Evolutionary conservation across 305 asterid genomes (phyloP).

Genomic region (Plantago rigida): DNA sequence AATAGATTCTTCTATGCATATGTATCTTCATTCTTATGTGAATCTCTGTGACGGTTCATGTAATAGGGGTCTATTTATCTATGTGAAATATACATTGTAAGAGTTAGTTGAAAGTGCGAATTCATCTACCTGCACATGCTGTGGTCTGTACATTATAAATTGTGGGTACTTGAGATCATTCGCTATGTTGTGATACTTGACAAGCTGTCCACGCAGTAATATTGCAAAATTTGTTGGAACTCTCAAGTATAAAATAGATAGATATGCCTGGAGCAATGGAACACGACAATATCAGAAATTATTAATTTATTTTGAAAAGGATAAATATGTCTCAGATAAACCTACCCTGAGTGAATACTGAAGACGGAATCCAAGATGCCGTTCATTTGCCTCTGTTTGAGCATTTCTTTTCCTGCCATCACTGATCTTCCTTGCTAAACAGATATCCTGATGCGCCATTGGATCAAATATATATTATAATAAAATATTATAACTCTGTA

Average conservation of each 20-base stretch:
- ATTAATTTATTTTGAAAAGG: constrained; percentile 12
- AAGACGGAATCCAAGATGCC: constrained; percentile 74
- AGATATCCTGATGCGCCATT: constrained; percentile 59
- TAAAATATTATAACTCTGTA: constrained; percentile 9
- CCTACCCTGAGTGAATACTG: constrained; percentile 80
- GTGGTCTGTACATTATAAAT: constrained; percentile 69
- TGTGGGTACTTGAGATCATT: constrained; percentile 67
- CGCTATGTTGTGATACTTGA: constrained; percentile 64
- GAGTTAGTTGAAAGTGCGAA: background rate
- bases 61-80: background rate
- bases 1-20: background rate
- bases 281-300: constrained; percentile 27
- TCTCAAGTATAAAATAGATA: constrained; percentile 66
- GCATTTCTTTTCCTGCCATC: constrained; percentile 28
- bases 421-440: constrained; percentile 36
- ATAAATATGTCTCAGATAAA: constrained; percentile 21
- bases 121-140: constrained; percentile 39
- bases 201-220: constrained; percentile 56
- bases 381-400: constrained; percentile 37
- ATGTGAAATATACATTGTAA: background rate
- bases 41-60: background rate
- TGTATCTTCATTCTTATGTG: background rate
- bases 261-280: constrained; percentile 58
- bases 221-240: constrained; percentile 51
- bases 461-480: constrained; percentile 20